Evolutionary conservation across 2,329 filamentous ascomycete genomes (phyloP).

Genomic region (Lecanicillium sp.): DNA sequence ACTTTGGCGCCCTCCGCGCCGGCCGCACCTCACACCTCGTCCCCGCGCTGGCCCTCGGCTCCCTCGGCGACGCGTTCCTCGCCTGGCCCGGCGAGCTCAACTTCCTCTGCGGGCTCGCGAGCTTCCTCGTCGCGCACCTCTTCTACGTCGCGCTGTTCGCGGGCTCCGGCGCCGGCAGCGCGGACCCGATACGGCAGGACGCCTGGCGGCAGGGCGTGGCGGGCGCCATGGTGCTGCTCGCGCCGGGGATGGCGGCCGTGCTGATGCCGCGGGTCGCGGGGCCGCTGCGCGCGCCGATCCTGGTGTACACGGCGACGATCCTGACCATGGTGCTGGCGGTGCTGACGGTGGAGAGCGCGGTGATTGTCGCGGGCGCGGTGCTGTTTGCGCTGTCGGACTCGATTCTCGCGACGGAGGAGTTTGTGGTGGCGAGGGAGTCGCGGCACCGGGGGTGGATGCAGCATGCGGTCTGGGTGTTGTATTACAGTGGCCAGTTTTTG

Average conservation of each 20-base stretch:
- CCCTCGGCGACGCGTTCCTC: constrained; percentile 31
- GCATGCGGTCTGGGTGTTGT: constrained; percentile 29
- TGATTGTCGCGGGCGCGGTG: constrained; percentile 24
- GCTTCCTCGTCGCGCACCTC: constrained; percentile 29
- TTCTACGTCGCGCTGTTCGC: constrained; percentile 28
- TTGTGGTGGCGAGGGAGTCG: constrained; percentile 24
- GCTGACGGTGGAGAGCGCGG: constrained; percentile 21
- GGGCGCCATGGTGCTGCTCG: constrained; percentile 18
- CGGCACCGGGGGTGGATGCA: constrained; percentile 25
- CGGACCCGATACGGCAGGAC: constrained; percentile 11
- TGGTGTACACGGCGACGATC: constrained; percentile 27
- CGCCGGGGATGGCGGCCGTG: constrained; percentile 21
- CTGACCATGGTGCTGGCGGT: constrained; percentile 27
- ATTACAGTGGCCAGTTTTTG: constrained; percentile 30
- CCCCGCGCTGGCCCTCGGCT: constrained; percentile 25
- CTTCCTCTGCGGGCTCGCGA: constrained; percentile 28
- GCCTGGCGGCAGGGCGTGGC: constrained; percentile 17
- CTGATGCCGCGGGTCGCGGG: constrained; percentile 23
- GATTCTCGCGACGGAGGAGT: constrained; percentile 28
- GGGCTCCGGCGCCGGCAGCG: constrained; percentile 15
- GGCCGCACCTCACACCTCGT: constrained; percentile 19
- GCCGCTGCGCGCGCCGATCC: constrained; percentile 24
- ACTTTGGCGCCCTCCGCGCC: constrained; percentile 15
- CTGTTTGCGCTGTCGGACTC: constrained; percentile 29
- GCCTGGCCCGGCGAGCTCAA: constrained; percentile 26